Evolutionary conservation across 164 flowering plant genomes (phyloP).

Genomic region (Magnolia kwangsiensis): DNA sequence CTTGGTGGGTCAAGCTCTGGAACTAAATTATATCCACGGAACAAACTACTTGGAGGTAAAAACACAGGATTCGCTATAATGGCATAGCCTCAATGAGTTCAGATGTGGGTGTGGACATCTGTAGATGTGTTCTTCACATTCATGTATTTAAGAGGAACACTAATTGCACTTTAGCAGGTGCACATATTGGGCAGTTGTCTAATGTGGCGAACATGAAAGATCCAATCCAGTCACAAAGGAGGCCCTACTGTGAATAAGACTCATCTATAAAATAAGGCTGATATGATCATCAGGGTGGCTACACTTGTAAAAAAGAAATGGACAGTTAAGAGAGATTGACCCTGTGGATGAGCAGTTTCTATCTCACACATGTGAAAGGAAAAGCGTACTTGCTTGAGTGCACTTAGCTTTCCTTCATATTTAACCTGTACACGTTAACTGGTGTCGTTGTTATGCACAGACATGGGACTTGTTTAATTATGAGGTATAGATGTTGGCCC

Average conservation of each 20-base stretch:
- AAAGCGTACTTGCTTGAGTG: neutral
- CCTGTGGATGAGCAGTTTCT: neutral
- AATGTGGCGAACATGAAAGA: neutral
- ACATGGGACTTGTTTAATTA: neutral
- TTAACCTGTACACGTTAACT: neutral
- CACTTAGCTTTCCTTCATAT: neutral
- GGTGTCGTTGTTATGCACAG: neutral
- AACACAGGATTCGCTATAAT: neutral
- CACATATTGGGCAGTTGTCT: neutral
- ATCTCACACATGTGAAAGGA: neutral
- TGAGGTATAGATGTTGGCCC: neutral
- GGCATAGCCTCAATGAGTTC: neutral
- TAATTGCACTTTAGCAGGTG: neutral
- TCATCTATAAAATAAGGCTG: neutral
- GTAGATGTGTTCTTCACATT: neutral
- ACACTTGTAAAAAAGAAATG: neutral
- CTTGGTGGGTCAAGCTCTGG: conserved; percentile 83
- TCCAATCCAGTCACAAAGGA: no score
- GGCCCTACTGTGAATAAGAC: no score
- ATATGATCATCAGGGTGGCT: neutral
- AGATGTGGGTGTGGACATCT: neutral
- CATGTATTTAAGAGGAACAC: neutral
- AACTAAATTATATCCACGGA: conserved; percentile 74
- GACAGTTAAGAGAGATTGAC: neutral
- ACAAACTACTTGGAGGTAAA: conserved; percentile 89